A percentile compares a stretch with the other conserved stretches of the same genome.
phyloP scores from a whole-genome alignment of 1,284 basidiomycete species.

The Exobasidium cylindrosporum region DNA sequence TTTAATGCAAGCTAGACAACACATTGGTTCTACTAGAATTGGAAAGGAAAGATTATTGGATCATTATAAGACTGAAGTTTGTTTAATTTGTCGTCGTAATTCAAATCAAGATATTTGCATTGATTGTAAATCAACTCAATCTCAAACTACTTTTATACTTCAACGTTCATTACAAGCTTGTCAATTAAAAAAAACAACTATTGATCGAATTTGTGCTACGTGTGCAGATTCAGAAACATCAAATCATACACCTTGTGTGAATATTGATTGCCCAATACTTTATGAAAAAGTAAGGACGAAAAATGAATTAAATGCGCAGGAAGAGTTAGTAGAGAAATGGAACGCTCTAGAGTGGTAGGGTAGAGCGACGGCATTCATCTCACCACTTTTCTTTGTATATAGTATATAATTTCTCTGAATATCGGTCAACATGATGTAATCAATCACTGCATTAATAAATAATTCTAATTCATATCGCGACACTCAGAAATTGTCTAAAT shows the following conservation, averaged over 20 bases:
- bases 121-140: conserved; percentile 29
- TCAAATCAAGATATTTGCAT: conserved; percentile 58
- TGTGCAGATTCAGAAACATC: conserved; percentile 13
- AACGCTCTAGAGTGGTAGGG: background rate
- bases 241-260: conserved; percentile 33
- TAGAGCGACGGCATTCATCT: too few species aligned
- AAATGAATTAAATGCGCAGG: conserved; percentile 1
- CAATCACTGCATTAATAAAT: background rate
- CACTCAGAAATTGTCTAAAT: too few species aligned
- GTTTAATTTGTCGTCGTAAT: conserved; percentile 66
- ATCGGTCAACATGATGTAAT: background rate
- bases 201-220: conserved; percentile 41
- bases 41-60: conserved; percentile 65
- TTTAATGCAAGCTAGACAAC: conserved; percentile 21
- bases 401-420: background rate
- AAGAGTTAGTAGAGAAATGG: background rate
- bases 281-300: conserved; percentile 26
- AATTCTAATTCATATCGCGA: background rate
- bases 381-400: too few species aligned
- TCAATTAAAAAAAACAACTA: conserved; percentile 21
- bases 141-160: conserved; percentile 18
- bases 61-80: conserved; percentile 72
- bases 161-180: conserved; percentile 18
- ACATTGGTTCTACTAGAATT: conserved; percentile 11
- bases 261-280: conserved; percentile 44